Conservation (phyloP, 2,329 filamentous ascomycete genomes). For the Nothophaeocryptopus gaeumannii region DNA sequence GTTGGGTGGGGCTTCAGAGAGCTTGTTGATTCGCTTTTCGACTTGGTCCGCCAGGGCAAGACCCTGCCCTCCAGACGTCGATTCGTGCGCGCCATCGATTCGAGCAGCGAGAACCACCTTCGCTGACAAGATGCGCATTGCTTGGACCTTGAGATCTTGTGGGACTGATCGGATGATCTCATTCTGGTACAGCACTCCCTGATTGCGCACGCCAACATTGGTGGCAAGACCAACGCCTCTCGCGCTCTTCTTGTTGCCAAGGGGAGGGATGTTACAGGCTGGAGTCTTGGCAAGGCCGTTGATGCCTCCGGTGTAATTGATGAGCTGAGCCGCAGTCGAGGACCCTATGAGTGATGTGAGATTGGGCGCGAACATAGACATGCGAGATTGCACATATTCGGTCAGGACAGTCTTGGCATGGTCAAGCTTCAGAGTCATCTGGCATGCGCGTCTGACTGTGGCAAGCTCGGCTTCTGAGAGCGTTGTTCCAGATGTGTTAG, state of each 20-base stretch:
- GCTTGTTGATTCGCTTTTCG: slow-evolving; percentile 81
- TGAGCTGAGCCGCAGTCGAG: slow-evolving; percentile 89
- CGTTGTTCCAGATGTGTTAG: slow-evolving; percentile 77
- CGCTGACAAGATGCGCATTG: slow-evolving; percentile 88
- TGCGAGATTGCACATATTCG: slow-evolving; percentile 93
- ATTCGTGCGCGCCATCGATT: slow-evolving; percentile 80
- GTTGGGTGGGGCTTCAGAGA: slow-evolving; percentile 87
- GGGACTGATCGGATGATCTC: slow-evolving; percentile 83
- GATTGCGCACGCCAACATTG: slow-evolving; percentile 84
- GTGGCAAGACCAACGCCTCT: slow-evolving; percentile 76
- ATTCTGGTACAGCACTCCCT: slow-evolving; percentile 91
- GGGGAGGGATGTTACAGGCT: slow-evolving; percentile 84
- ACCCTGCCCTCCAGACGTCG: slow-evolving; percentile 76
- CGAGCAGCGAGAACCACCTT: slow-evolving; percentile 93
- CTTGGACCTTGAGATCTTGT: slow-evolving; percentile 83
- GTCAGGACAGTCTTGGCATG: slow-evolving; percentile 81
- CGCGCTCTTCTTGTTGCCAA: slow-evolving; percentile 84
- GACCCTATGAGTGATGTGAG: slow-evolving; percentile 87
- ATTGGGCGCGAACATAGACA: slow-evolving; percentile 95
- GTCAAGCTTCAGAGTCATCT: slow-evolving; percentile 85
- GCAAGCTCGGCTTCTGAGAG: slow-evolving; percentile 73
- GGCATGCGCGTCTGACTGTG: slow-evolving; percentile 72
- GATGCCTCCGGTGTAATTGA: slow-evolving; percentile 88
- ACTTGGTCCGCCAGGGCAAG: slow-evolving; percentile 79
- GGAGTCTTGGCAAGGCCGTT: slow-evolving; percentile 88